These are phyloP conservation scores for Gillenia trifoliata DNA, from an alignment of 306 rosid genomes.

Conservation along the genomic window DNA sequence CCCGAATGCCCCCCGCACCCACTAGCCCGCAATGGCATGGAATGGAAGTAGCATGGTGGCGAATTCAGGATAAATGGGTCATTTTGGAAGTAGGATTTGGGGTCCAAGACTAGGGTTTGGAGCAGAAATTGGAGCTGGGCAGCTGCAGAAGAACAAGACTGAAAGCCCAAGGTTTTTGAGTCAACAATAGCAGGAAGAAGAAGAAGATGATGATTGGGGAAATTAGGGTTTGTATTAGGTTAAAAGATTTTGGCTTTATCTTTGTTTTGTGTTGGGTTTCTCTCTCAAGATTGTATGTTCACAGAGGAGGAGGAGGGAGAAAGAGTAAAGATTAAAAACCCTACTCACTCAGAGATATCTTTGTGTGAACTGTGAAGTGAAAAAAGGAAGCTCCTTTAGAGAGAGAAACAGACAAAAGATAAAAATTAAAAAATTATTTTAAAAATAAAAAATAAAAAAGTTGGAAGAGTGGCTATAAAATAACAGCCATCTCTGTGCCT, in stretches of 20 bases:
- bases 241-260: conserved; percentile 28
- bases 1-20: conserved; percentile 24
- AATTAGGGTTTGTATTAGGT: conserved; percentile 35
- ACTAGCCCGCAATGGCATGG: conserved; percentile 39
- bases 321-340: conserved; percentile 46
- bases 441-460: neutral
- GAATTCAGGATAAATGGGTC: conserved; percentile 47
- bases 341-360: conserved; percentile 24
- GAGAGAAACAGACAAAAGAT: conserved; percentile 11
- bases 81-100: conserved; percentile 14
- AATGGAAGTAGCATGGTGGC: conserved; percentile 44
- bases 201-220: conserved; percentile 9
- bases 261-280: conserved; percentile 19
- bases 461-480: conserved; percentile 24
- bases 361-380: conserved; percentile 25
- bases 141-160: conserved; percentile 18
- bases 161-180: conserved; percentile 35
- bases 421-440: neutral
- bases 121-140: conserved; percentile 35
- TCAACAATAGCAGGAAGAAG: conserved; percentile 10
- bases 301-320: conserved; percentile 6
- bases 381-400: conserved; percentile 12
- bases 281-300: conserved; percentile 25
- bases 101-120: conserved; percentile 39
- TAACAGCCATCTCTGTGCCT: conserved; percentile 18